These are phyloP conservation scores for Tulasnella sp. DNA, from an alignment of 768 basidiomycete genomes.

Conservation along the genomic window DNA sequence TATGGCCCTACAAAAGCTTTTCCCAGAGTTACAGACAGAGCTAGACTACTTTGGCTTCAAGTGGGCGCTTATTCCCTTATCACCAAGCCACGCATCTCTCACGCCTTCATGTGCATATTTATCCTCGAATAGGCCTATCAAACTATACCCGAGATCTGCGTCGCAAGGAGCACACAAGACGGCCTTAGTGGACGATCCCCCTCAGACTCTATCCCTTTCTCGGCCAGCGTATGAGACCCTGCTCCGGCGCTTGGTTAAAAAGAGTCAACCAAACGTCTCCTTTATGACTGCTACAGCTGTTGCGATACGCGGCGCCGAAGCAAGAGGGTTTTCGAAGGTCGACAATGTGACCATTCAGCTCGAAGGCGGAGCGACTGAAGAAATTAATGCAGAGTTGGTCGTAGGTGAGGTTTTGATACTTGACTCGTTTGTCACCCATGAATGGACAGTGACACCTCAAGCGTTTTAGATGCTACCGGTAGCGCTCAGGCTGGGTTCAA, in stretches of 20 bases:
- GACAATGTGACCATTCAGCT: slow-evolving; percentile 17
- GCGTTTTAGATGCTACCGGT: slow-evolving; percentile 27
- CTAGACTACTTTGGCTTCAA: neutral
- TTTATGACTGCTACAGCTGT: slow-evolving; percentile 25
- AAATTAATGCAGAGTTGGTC: slow-evolving; percentile 21
- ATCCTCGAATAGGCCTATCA: neutral
- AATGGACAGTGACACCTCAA: neutral
- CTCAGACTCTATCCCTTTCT: slow-evolving; percentile 19
- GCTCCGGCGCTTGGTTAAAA: slow-evolving; percentile 24
- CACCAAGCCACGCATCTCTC: neutral
- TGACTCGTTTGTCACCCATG: no score
- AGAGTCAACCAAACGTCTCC: slow-evolving; percentile 21
- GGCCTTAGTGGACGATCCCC: slow-evolving; percentile 20
- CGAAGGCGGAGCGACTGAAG: slow-evolving; percentile 10
- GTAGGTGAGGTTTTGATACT: no score
- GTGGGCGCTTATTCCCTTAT: neutral
- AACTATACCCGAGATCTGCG: slow-evolving; percentile 14
- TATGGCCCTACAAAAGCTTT: slow-evolving; percentile 18
- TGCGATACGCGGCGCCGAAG: slow-evolving; percentile 20
- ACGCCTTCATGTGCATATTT: neutral
- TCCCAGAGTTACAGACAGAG: slow-evolving; percentile 21
- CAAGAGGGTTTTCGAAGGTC: slow-evolving; percentile 5
- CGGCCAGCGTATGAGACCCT: slow-evolving; percentile 24
- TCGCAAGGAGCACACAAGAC: no score
- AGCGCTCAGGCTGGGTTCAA: slow-evolving; percentile 22